These are phyloP conservation scores for Lactarius tabidus DNA, from an alignment of 768 basidiomycete genomes.

Conservation along the genomic window DNA sequence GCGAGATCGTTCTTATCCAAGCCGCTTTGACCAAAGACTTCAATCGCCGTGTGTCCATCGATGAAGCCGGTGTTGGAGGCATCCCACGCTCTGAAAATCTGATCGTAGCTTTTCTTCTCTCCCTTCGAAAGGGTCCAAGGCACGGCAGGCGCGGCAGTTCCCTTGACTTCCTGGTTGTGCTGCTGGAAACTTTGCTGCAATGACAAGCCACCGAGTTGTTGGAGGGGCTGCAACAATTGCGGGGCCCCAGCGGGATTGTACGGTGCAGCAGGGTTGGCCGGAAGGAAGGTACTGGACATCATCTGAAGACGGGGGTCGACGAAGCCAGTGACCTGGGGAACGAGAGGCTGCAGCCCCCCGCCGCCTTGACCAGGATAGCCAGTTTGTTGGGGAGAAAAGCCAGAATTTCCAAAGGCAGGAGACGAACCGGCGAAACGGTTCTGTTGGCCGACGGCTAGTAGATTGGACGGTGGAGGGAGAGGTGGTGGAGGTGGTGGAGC, in stretches of 20 bases:
- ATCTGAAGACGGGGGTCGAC: slow-evolving; percentile 80
- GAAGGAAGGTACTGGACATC: slow-evolving; percentile 93
- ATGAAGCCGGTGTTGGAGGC: slow-evolving; percentile 77
- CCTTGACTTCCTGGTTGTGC: slow-evolving; percentile 71
- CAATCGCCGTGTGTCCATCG: slow-evolving; percentile 73
- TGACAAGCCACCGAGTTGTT: slow-evolving; percentile 42
- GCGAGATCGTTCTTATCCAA: slow-evolving; percentile 86
- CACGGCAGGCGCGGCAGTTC: slow-evolving; percentile 60
- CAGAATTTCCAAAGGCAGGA: slow-evolving; percentile 44
- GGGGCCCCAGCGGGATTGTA: slow-evolving; percentile 59
- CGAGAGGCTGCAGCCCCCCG: slow-evolving; percentile 41
- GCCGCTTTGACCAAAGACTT: slow-evolving; percentile 94
- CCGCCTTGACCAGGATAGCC: slow-evolving; percentile 49
- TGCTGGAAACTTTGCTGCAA: slow-evolving; percentile 87
- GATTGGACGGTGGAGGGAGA: slow-evolving; percentile 57
- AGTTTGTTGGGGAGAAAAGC: slow-evolving; percentile 50
- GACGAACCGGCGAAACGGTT: slow-evolving; percentile 55
- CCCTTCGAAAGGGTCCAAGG: slow-evolving; percentile 84
- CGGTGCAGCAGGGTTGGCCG: slow-evolving; percentile 57
- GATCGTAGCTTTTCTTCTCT: slow-evolving; percentile 96
- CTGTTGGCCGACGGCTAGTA: slow-evolving; percentile 42
- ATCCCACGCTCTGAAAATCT: slow-evolving; percentile 98
- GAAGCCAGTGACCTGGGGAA: slow-evolving; percentile 75
- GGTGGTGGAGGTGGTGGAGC: slow-evolving; percentile 56
- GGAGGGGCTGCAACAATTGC: slow-evolving; percentile 58